Evolutionary conservation across 2,329 filamentous ascomycete genomes (phyloP).

Genomic region (Epichloe festucae): DNA sequence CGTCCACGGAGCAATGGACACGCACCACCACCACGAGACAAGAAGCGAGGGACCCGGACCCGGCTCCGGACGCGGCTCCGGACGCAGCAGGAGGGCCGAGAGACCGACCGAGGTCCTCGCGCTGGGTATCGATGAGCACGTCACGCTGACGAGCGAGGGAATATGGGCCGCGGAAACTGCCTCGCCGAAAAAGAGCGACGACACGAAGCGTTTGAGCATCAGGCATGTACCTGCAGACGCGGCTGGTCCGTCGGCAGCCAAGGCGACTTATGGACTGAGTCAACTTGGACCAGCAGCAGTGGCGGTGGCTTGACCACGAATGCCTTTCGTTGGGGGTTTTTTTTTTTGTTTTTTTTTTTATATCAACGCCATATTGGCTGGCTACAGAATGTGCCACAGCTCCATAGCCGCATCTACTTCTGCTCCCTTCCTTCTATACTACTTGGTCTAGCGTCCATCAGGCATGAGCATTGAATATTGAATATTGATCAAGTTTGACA

Average conservation of each 20-base stretch:
- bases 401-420: background rate
- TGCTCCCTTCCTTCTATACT: background rate
- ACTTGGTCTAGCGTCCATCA: too few relatives aligned
- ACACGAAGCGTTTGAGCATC: slow-evolving; percentile 1
- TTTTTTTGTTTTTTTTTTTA: too few relatives aligned
- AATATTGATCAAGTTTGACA: too few relatives aligned
- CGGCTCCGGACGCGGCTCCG: slow-evolving; percentile 3
- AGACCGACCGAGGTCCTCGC: slow-evolving; percentile 27
- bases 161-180: slow-evolving; percentile 13
- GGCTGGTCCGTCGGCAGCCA: background rate
- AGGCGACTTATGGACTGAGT: background rate
- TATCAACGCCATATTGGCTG: too few relatives aligned
- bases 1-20: slow-evolving; percentile 9
- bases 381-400: background rate
- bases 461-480: too few relatives aligned
- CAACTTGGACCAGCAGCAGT: background rate
- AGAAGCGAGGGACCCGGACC: background rate
- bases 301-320: background rate
- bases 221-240: background rate
- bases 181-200: background rate
- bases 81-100: slow-evolving; percentile 4
- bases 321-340: background rate
- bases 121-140: slow-evolving; percentile 29
- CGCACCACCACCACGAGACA: background rate
- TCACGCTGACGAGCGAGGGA: slow-evolving; percentile 28